phyloP scores from a whole-genome alignment of 2,329 filamentous ascomycete genomes.

The Neocatenulostroma microsporum region DNA sequence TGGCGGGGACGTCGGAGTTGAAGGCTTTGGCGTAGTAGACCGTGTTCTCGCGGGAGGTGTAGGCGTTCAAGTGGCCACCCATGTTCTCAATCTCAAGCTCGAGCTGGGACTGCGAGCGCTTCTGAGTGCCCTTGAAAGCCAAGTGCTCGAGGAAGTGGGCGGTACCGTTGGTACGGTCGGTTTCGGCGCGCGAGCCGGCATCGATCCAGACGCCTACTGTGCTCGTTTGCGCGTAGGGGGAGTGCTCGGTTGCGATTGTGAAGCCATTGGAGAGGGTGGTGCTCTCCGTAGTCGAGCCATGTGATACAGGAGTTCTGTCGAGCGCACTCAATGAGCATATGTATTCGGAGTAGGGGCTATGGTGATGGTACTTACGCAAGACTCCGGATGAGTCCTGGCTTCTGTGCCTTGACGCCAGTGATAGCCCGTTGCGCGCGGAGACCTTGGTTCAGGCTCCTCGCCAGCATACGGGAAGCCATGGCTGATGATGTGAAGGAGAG shows the following conservation, averaged over 20 bases:
- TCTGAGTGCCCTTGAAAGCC: slow-evolving; percentile 98
- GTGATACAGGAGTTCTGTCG: slow-evolving; percentile 70
- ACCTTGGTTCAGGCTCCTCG: slow-evolving; percentile 85
- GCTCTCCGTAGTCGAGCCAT: slow-evolving; percentile 79
- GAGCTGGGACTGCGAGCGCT: slow-evolving; percentile 90
- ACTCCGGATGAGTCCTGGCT: slow-evolving; percentile 68
- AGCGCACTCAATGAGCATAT: too few species aligned
- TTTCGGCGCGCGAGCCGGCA: slow-evolving; percentile 95
- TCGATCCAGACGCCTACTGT: slow-evolving; percentile 99
- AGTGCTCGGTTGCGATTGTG: slow-evolving; percentile 97
- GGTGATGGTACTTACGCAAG: too few species aligned
- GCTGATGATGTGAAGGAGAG: slow-evolving; percentile 27
- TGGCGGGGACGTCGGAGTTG: slow-evolving; percentile 92
- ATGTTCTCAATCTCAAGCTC: slow-evolving; percentile 99
- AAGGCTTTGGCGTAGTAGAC: slow-evolving; percentile 99
- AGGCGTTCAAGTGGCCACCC: slow-evolving; percentile 97
- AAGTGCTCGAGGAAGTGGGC: slow-evolving; percentile 99
- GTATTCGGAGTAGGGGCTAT: too few species aligned
- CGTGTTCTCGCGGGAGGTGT: slow-evolving; percentile 99
- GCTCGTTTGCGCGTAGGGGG: slow-evolving; percentile 94
- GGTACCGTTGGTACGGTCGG: slow-evolving; percentile 96
- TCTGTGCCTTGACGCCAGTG: slow-evolving; percentile 52
- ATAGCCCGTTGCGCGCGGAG: slow-evolving; percentile 81
- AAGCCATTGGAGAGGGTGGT: slow-evolving; percentile 96
- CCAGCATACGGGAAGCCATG: slow-evolving; percentile 97